phyloP scores from a whole-genome alignment of 2,329 filamentous ascomycete genomes.

The Lasiodiplodia sp. region DNA sequence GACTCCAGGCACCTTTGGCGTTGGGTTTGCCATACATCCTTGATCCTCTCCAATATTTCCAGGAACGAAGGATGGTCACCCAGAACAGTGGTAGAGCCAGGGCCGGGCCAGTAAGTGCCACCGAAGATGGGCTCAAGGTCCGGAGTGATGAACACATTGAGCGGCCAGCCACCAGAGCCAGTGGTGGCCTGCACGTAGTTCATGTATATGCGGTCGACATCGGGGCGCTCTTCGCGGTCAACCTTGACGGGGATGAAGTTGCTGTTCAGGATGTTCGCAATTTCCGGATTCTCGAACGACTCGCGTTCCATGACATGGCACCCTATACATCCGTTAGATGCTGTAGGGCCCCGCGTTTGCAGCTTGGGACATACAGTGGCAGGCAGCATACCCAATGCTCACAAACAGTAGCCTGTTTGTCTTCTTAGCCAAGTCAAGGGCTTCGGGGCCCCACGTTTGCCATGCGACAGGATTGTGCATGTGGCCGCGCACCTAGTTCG shows the following conservation, averaged over 20 bases:
- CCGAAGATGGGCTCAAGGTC: constrained; percentile 94
- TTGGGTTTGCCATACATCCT: constrained; percentile 79
- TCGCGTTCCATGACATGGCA: constrained; percentile 90
- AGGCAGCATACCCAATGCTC: constrained; percentile 93
- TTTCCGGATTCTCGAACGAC: constrained; percentile 82
- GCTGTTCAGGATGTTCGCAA: constrained; percentile 82
- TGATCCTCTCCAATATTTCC: constrained; percentile 80
- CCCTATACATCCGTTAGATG: constrained; percentile 41
- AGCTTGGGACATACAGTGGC: constrained; percentile 74
- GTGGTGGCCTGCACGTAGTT: constrained; percentile 96
- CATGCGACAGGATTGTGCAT: constrained; percentile 85
- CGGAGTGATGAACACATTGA: constrained; percentile 96
- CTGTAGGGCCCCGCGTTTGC: not conserved
- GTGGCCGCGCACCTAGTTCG: constrained; percentile 71
- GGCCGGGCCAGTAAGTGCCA: constrained; percentile 93
- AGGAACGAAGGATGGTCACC: constrained; percentile 76
- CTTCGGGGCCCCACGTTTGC: constrained; percentile 85
- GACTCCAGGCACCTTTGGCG: constrained; percentile 83
- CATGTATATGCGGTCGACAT: constrained; percentile 97
- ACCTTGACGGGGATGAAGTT: constrained; percentile 91
- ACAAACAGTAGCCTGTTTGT: constrained; percentile 91
- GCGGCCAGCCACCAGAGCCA: constrained; percentile 88
- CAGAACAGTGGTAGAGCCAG: constrained; percentile 62
- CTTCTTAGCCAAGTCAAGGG: constrained; percentile 76
- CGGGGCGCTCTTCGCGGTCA: constrained; percentile 91